A percentile compares a stretch with the other conserved stretches of the same genome.
These are phyloP conservation scores for Tricladium varicosporioides DNA, from an alignment of 2,329 filamentous ascomycete genomes.

Conservation along the genomic window DNA sequence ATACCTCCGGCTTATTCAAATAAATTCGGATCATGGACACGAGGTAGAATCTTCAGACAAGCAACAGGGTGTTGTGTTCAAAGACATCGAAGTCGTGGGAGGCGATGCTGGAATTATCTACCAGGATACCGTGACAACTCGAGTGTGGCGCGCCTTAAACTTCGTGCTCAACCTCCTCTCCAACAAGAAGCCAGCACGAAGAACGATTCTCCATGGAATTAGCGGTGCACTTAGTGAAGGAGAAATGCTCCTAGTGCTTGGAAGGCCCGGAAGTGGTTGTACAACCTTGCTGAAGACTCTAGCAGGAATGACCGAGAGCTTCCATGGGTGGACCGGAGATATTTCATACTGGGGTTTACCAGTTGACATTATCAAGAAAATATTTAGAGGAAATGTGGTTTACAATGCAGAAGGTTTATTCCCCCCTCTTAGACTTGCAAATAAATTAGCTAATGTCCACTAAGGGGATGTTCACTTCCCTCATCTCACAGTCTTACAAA, in stretches of 20 bases:
- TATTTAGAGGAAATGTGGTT: constrained; percentile 58
- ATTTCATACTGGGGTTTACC: background rate
- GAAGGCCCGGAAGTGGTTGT: constrained; percentile 64
- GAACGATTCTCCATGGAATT: background rate
- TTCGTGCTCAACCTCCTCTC: background rate
- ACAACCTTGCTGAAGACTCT: constrained; percentile 67
- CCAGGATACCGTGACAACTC: background rate
- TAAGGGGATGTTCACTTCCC: constrained; percentile 64
- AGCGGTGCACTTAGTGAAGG: constrained; percentile 56
- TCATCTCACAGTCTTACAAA: constrained; percentile 68
- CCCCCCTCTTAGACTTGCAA: no score
- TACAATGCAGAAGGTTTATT: constrained; percentile 65
- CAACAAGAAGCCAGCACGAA: background rate
- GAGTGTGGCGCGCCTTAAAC: background rate
- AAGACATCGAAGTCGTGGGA: background rate
- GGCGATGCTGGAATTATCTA: background rate
- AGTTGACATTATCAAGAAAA: constrained; percentile 29
- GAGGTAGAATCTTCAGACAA: background rate
- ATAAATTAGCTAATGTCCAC: no score
- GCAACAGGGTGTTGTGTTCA: background rate
- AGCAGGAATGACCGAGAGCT: constrained; percentile 44
- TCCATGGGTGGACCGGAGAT: constrained; percentile 20
- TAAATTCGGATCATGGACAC: background rate
- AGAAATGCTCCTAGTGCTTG: constrained; percentile 66
- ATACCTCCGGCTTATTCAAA: background rate